Percentiles rank a stretch among this genome's conserved stretches.
phyloP scores from a whole-genome alignment of 805 yeast genomes.

The Clavispora vitiphila region DNA sequence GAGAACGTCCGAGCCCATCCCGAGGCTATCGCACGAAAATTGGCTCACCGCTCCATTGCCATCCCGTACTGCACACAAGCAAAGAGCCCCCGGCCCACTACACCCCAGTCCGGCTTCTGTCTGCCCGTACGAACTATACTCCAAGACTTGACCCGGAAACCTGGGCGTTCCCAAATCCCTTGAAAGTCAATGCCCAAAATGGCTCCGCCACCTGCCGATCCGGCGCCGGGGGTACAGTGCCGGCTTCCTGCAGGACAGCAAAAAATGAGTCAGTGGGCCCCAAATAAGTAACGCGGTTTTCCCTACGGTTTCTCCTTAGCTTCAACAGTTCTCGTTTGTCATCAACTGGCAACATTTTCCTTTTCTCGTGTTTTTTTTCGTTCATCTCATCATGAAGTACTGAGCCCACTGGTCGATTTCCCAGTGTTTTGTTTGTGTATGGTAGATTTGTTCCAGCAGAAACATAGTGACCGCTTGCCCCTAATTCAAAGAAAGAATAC shows the following conservation, averaged over 20 bases:
- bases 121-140: no score
- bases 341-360: constrained; percentile 1
- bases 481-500: constrained; percentile 2
- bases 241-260: neutral
- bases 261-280: neutral
- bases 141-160: no score
- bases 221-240: neutral
- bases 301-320: neutral
- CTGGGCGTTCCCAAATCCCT: no score
- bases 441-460: neutral
- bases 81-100: no score
- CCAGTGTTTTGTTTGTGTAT: constrained; percentile 1
- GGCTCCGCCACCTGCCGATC: neutral
- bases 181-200: no score
- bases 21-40: no score
- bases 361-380: neutral
- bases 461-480: constrained; percentile 1
- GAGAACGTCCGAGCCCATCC: no score
- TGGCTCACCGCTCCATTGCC: no score
- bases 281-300: neutral
- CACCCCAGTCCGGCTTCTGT: no score
- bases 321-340: neutral
- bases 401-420: neutral
- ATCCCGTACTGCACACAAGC: no score
- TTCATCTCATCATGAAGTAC: neutral